Evolutionary conservation across 202 grass and related monocot genomes (phyloP).

Genomic region (Schoenoplectus triqueter): DNA sequence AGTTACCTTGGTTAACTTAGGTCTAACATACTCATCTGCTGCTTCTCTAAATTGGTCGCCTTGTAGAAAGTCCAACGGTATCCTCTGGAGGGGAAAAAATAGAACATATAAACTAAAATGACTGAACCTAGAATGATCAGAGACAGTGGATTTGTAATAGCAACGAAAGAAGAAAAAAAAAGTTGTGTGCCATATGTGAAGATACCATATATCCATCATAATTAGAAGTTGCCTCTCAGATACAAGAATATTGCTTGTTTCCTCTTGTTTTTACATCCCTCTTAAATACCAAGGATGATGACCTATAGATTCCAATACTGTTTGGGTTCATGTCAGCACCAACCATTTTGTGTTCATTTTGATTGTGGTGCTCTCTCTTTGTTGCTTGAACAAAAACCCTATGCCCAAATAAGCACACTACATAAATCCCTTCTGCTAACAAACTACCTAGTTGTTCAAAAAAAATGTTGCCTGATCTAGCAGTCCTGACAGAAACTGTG

Average conservation of each 20-base stretch:
- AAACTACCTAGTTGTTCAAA: not conserved
- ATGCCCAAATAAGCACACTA: too few species aligned
- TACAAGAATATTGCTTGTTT: constrained; percentile 23
- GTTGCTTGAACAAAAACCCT: not conserved
- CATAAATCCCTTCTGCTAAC: not conserved
- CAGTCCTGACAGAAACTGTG: not conserved
- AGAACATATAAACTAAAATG: not conserved
- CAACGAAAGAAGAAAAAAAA: not conserved
- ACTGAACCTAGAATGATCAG: not conserved
- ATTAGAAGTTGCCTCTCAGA: not conserved
- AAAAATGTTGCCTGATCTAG: not conserved
- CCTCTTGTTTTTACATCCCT: not conserved
- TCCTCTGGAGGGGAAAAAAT: constrained; percentile 63
- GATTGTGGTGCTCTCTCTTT: not conserved
- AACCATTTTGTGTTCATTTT: not conserved
- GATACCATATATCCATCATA: constrained; percentile 3
- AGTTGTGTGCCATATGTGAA: not conserved
- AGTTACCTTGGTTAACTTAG: constrained; percentile 93
- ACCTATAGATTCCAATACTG: not conserved
- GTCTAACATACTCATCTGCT: constrained; percentile 86
- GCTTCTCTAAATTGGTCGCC: constrained; percentile 84
- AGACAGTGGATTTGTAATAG: not conserved
- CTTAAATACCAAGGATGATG: not conserved
- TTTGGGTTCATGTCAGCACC: not conserved
- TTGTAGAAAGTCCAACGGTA: constrained; percentile 98